Conservation (phyloP, 1,139 yeast species). For the Geotrichum australiense region DNA sequence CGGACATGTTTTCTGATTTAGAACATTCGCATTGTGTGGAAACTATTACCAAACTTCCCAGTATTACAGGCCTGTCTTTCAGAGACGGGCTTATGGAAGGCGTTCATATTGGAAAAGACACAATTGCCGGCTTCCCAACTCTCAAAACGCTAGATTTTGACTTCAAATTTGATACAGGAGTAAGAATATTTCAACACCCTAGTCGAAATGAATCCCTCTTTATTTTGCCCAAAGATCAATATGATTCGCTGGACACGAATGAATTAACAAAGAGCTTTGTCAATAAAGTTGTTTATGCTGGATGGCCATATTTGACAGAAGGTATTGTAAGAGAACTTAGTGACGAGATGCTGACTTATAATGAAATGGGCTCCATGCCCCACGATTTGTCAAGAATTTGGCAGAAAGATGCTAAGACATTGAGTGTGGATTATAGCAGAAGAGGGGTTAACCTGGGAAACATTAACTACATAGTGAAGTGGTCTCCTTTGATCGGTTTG, state of each 20-base stretch:
- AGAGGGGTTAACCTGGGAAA: conserved; percentile 55
- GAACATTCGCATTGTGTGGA: conserved; percentile 75
- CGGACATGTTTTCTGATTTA: conserved; percentile 74
- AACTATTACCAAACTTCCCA: conserved; percentile 28
- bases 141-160: conserved; percentile 61
- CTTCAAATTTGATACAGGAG: conserved; percentile 50
- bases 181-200: conserved; percentile 77
- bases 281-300: conserved; percentile 58
- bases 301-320: conserved; percentile 88
- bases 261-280: conserved; percentile 55
- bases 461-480: conserved; percentile 56
- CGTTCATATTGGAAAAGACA: conserved; percentile 60
- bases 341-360: conserved; percentile 49
- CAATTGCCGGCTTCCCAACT: conserved; percentile 88
- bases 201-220: conserved; percentile 78
- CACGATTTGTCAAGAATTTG: conserved; percentile 32
- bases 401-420: conserved; percentile 21
- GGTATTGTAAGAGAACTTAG: conserved; percentile 60
- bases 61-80: conserved; percentile 29
- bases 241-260: conserved; percentile 40
- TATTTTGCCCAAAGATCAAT: conserved; percentile 51
- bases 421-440: conserved; percentile 40
- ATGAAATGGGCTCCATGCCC: conserved; percentile 28
- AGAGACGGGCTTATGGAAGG: conserved; percentile 59
- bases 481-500: conserved; percentile 72